These are phyloP conservation scores for Curvularia eragrostidis DNA, from an alignment of 2,329 filamentous ascomycete species.

Conservation along the genomic window DNA sequence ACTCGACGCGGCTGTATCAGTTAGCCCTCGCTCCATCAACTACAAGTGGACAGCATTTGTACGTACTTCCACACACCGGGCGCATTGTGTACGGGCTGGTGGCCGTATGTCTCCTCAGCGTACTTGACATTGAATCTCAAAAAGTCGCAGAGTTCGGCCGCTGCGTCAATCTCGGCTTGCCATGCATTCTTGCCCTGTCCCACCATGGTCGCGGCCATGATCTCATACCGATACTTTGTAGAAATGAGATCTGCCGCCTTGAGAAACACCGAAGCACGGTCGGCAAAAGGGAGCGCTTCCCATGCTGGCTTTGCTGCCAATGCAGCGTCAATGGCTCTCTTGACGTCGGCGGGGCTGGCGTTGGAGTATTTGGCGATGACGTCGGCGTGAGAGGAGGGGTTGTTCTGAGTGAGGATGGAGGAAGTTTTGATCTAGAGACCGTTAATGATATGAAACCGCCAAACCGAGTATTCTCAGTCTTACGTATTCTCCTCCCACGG, in stretches of 20 bases:
- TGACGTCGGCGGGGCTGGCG: slow-evolving; percentile 77
- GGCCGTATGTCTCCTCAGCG: slow-evolving; percentile 85
- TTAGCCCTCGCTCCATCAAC: slow-evolving; percentile 27
- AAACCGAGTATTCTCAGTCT: slow-evolving; percentile 21
- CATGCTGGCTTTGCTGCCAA: slow-evolving; percentile 85
- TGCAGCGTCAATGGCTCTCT: slow-evolving; percentile 80
- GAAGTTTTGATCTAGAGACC: slow-evolving; percentile 68
- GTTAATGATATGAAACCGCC: slow-evolving; percentile 16
- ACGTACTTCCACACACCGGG: slow-evolving; percentile 82
- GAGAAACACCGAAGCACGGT: slow-evolving; percentile 90
- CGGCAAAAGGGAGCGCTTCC: slow-evolving; percentile 86
- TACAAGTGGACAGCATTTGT: background rate
- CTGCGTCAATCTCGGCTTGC: slow-evolving; percentile 98
- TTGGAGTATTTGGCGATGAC: slow-evolving; percentile 84
- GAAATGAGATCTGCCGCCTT: slow-evolving; percentile 92
- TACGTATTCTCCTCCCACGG: slow-evolving; percentile 83
- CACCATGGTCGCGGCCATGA: slow-evolving; percentile 95
- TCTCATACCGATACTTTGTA: slow-evolving; percentile 92
- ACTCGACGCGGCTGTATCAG: slow-evolving; percentile 70
- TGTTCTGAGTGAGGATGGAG: slow-evolving; percentile 72
- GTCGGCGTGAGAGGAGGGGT: slow-evolving; percentile 80
- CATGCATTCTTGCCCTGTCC: slow-evolving; percentile 98
- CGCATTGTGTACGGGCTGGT: slow-evolving; percentile 85
- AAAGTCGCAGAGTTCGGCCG: slow-evolving; percentile 91
- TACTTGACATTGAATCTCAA: slow-evolving; percentile 93